These are phyloP conservation scores for Quercus aquifolioides DNA, from an alignment of 306 rosid species.

Conservation along the genomic window DNA sequence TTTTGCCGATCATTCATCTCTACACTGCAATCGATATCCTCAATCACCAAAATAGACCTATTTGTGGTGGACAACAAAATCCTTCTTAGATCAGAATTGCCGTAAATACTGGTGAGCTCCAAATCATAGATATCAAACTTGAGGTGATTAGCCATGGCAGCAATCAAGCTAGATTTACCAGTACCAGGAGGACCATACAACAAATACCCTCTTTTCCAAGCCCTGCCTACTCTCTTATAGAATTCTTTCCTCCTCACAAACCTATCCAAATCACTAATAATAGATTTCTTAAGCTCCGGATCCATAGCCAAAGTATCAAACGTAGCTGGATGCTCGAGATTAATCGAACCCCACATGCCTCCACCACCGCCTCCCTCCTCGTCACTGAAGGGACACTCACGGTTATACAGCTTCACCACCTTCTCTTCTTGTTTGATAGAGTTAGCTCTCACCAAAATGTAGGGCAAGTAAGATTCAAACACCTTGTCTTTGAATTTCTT, in stretches of 20 bases:
- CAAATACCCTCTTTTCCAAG: constrained; percentile 49
- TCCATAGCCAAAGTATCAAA: constrained; percentile 42
- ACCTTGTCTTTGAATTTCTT: constrained; percentile 27
- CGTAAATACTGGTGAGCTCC: constrained; percentile 24
- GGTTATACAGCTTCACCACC: constrained; percentile 25
- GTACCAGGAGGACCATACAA: constrained; percentile 39
- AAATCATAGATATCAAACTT: constrained; percentile 42
- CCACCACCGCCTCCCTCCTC: background rate
- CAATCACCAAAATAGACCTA: constrained; percentile 43
- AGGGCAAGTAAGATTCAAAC: constrained; percentile 21
- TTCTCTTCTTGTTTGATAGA: constrained; percentile 14
- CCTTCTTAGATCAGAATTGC: constrained; percentile 24
- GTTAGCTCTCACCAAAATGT: constrained; percentile 17
- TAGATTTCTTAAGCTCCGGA: constrained; percentile 18
- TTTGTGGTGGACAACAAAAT: constrained; percentile 24
- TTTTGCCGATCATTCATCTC: constrained; percentile 5
- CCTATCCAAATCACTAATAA: constrained; percentile 28
- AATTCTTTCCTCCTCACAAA: constrained; percentile 31
- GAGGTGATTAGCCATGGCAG: constrained; percentile 51
- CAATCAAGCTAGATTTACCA: constrained; percentile 38
- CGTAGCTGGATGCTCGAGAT: constrained; percentile 40
- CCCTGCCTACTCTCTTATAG: constrained; percentile 38
- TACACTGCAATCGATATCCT: constrained; percentile 32
- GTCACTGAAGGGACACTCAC: background rate
- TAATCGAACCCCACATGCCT: constrained; percentile 16